phyloP scores from a whole-genome alignment of 805 yeast species.

The Lipomyces orientalis region DNA sequence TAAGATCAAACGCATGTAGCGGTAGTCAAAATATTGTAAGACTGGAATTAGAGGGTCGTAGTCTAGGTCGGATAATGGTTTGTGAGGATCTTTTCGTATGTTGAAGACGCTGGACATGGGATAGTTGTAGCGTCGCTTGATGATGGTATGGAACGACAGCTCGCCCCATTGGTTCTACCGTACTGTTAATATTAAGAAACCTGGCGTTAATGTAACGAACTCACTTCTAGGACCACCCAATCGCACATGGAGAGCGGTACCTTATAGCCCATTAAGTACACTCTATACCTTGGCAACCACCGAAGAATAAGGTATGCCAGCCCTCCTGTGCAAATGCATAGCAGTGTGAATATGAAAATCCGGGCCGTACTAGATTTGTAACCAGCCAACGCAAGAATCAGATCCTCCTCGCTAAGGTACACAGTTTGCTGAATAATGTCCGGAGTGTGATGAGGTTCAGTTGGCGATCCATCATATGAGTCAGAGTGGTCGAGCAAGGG shows the following conservation, averaged over 20 bases:
- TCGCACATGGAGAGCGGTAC: conserved; percentile 81
- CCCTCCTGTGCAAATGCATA: conserved; percentile 71
- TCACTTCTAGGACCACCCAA: conserved; percentile 82
- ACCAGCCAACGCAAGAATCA: conserved; percentile 94
- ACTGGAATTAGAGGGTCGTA: conserved; percentile 72
- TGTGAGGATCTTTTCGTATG: conserved; percentile 31
- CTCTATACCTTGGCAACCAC: conserved; percentile 84
- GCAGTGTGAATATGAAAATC: conserved; percentile 54
- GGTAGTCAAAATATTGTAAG: conserved; percentile 73
- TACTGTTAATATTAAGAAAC: background rate
- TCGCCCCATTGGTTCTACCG: conserved; percentile 82
- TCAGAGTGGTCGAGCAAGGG: conserved; percentile 13
- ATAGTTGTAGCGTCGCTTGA: conserved; percentile 68
- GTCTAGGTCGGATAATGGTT: conserved; percentile 42
- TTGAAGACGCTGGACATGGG: conserved; percentile 71
- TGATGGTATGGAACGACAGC: conserved; percentile 62
- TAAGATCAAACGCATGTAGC: conserved; percentile 82
- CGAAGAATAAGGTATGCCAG: conserved; percentile 71
- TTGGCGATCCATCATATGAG: conserved; percentile 8
- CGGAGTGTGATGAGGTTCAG: conserved; percentile 6
- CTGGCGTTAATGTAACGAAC: background rate
- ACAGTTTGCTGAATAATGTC: conserved; percentile 63
- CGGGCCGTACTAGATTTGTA: conserved; percentile 62
- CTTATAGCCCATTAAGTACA: conserved; percentile 66
- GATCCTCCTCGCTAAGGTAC: conserved; percentile 93